phyloP scores from a whole-genome alignment of 768 basidiomycete genomes.

The Glaciozyma antarctica region DNA sequence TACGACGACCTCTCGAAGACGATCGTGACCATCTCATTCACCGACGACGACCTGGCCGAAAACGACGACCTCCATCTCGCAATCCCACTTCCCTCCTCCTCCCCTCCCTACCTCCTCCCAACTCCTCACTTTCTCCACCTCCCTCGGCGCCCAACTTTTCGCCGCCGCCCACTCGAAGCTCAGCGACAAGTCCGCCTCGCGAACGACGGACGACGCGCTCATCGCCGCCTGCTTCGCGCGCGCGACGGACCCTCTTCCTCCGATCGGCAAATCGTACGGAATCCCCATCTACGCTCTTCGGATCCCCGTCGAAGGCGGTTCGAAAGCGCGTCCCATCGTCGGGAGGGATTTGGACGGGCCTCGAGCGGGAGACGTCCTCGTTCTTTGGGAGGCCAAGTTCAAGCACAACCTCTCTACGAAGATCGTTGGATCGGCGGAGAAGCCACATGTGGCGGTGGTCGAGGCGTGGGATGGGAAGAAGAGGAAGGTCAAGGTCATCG shows the following conservation, averaged over 20 bases:
- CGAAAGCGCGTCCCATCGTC: constrained; percentile 9
- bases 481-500: constrained; percentile 22
- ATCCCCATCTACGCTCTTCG: background rate
- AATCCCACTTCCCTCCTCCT: constrained; percentile 13
- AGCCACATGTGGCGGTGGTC: constrained; percentile 22
- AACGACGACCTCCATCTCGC: constrained; percentile 12
- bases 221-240: constrained; percentile 15
- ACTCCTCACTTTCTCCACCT: background rate
- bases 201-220: constrained; percentile 4
- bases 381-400: constrained; percentile 24
- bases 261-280: constrained; percentile 1
- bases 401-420: constrained; percentile 25
- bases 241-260: constrained; percentile 13
- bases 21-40: constrained; percentile 12
- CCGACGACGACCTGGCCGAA: constrained; percentile 17
- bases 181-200: constrained; percentile 11
- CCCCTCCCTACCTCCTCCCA: constrained; percentile 1
- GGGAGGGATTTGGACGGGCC: constrained; percentile 14
- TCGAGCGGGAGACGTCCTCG: constrained; percentile 24
- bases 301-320: constrained; percentile 3
- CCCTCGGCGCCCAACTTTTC: constrained; percentile 30
- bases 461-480: constrained; percentile 28
- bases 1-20: constrained; percentile 15
- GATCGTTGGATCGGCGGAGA: constrained; percentile 7
- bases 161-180: constrained; percentile 23